phyloP scores from a whole-genome alignment of 192 early-diverging fungal genomes.

The Chytriomyces sp. region DNA sequence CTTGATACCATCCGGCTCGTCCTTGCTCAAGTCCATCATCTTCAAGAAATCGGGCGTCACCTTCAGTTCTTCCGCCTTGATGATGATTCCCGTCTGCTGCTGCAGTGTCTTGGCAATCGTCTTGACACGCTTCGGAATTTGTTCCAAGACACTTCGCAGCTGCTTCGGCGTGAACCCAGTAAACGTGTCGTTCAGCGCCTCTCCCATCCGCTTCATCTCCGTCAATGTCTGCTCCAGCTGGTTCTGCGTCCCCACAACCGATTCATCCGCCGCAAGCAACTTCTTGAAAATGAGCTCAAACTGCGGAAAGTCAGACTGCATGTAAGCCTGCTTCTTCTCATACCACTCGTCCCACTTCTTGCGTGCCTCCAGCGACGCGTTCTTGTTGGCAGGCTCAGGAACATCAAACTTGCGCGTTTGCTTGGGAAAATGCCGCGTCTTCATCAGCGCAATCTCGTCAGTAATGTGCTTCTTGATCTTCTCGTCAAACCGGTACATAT shows the following conservation, averaged over 20 bases:
- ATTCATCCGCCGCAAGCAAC: constrained; percentile 40
- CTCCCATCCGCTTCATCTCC: constrained; percentile 52
- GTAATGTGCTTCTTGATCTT: constrained; percentile 39
- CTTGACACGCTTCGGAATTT: constrained; percentile 50
- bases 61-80: constrained; percentile 50
- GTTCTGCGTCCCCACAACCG: constrained; percentile 24
- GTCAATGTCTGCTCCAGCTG: constrained; percentile 51
- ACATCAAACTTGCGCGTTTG: constrained; percentile 36
- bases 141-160: constrained; percentile 44
- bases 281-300: constrained; percentile 51
- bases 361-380: constrained; percentile 43
- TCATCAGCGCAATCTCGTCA: constrained; percentile 47
- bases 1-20: constrained; percentile 20
- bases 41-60: constrained; percentile 55
- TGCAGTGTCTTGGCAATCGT: constrained; percentile 46
- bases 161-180: constrained; percentile 38
- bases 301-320: constrained; percentile 52
- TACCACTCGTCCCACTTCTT: constrained; percentile 53
- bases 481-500: constrained; percentile 59
- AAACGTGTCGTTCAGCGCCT: constrained; percentile 45
- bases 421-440: constrained; percentile 47
- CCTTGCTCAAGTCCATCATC: constrained; percentile 34
- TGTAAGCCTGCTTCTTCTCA: constrained; percentile 38
- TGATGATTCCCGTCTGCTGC: constrained; percentile 52
- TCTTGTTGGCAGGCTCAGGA: constrained; percentile 43